Base-by-base conservation (phyloP, 257 asterid species). In the Striga asiatica region DNA sequence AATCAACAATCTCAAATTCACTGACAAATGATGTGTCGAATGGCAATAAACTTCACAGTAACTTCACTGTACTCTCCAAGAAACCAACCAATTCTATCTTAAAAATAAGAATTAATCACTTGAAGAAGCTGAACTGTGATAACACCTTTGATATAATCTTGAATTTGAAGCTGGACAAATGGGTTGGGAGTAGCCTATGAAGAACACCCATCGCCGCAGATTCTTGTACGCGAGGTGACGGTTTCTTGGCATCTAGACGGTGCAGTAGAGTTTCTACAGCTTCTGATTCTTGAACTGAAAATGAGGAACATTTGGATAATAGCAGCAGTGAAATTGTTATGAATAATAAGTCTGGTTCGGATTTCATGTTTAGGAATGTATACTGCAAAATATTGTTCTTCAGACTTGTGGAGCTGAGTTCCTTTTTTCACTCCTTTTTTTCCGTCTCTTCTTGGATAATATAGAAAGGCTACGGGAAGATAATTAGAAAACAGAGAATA, bases 201-300 rank as follows among this genome's bases (percentile, higher is more conserved):
- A 91, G 92, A 66, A 87, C 93, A 28, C 85, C 94, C 73, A 62
- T 74, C 10, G 94, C 98, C 61, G 96, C 95, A 48, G 77, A 71
- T 74, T 81, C 94, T 77, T 91, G 96, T 3, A 64, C 82, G 3
- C 71, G 54, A 5, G 76, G 38, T 58, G 87, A 66, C 49, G 85
- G 56, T 54, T 63, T 71, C 54, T 77, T 80, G 68, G 70, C 39
- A 53, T 80, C 70, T 83, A 78, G 69, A 55, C 81, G 92, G 55
- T 47, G 77, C 54, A 75, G 22, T 42, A 84, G 23, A 29, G 88
- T 70, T 37, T 74, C 68, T 13, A 87, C 61, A 8, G 73, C 82
- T 63, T 77, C 76, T 57, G 84, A 73, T 66, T 75, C 81, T 69
- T 70, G 69, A 41, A 61, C 13, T 61, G 84, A 46, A 46, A 39